Conservation (phyloP, 2,329 filamentous ascomycete genomes). For the Fusarium chaquense region DNA sequence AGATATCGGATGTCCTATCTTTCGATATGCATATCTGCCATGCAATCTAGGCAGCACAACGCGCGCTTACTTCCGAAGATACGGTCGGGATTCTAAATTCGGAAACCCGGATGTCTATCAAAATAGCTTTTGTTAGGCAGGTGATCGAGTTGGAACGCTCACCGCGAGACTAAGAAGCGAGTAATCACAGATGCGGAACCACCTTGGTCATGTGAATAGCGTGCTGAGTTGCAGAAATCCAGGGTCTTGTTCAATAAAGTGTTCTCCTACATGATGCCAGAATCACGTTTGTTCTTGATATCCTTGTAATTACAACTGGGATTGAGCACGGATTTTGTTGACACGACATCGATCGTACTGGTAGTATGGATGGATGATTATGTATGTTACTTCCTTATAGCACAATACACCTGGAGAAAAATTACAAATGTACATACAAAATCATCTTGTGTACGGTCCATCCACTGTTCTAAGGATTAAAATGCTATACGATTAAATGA, state of each 20-base stretch:
- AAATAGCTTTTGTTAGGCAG: not conserved
- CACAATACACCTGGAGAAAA: not conserved
- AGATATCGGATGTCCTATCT: slow-evolving; percentile 1
- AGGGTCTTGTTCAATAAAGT: not conserved
- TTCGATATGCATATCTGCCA: not conserved
- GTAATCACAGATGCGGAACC: not conserved
- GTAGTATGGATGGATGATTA: not conserved
- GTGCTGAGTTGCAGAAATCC: not conserved
- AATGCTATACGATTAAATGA: not conserved
- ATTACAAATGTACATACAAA: not conserved
- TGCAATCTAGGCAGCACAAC: not conserved
- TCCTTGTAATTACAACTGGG: not conserved
- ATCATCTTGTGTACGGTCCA: too few relatives aligned
- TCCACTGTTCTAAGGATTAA: not conserved
- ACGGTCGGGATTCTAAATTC: slow-evolving; percentile 4
- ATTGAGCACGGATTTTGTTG: not conserved
- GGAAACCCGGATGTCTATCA: slow-evolving; percentile 1
- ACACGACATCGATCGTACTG: not conserved
- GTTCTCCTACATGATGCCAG: not conserved
- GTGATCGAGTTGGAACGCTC: not conserved
- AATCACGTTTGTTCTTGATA: not conserved
- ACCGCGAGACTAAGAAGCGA: not conserved
- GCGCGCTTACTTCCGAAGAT: slow-evolving; percentile 4
- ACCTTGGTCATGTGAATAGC: not conserved
- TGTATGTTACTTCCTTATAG: too few relatives aligned